Evolutionary conservation across 1,139 yeast genomes (phyloP).

Genomic region (Zygoascus sp.): DNA sequence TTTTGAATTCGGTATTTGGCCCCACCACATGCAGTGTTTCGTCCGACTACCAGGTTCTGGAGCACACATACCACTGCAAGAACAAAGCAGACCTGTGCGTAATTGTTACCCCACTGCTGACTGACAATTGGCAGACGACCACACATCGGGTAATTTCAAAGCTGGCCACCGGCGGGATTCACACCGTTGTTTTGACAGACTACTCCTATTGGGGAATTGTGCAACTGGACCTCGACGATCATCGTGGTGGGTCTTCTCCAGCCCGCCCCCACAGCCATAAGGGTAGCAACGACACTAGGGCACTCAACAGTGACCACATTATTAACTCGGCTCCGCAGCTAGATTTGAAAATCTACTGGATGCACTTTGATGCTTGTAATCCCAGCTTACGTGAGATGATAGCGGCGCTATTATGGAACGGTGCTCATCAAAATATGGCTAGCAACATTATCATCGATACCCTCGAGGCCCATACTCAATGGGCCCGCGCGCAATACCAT

Average conservation of each 20-base stretch:
- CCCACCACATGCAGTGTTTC: background rate
- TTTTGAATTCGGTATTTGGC: background rate
- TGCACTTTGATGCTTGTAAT: conserved; percentile 8
- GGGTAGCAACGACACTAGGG: no score
- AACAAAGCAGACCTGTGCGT: background rate
- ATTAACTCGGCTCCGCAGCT: no score
- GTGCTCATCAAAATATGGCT: no score
- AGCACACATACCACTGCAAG: background rate
- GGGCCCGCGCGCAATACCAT: background rate
- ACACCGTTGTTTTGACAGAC: conserved; percentile 20
- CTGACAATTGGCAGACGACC: background rate
- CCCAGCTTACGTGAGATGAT: conserved; percentile 20
- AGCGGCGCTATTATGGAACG: conserved; percentile 12
- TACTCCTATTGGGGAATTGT: conserved; percentile 23
- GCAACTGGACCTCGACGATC: conserved; percentile 7
- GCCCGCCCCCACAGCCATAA: no score
- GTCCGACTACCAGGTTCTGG: background rate
- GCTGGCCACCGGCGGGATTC: background rate
- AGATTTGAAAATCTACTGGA: conserved; percentile 10
- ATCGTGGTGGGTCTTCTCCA: no score
- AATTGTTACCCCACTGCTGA: background rate
- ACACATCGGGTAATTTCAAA: background rate
- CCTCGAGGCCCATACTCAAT: background rate
- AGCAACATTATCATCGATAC: no score
- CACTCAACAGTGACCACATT: no score